Evolutionary conservation across 2,329 filamentous ascomycete genomes (phyloP).

Genomic region (Chrysoporthe puriensis): DNA sequence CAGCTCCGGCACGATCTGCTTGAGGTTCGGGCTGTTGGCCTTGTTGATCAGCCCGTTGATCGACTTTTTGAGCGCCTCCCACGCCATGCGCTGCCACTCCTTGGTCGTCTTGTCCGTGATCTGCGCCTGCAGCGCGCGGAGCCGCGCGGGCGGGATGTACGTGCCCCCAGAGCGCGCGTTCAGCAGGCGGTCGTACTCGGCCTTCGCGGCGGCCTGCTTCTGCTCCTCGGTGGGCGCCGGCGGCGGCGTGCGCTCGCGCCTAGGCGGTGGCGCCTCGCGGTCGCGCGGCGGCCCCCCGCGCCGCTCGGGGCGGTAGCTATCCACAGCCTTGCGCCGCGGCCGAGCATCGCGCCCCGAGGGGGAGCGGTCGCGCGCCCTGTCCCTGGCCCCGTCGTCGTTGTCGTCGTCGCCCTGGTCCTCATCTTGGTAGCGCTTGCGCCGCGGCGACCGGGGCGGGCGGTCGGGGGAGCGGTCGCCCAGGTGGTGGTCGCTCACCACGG

Average conservation of each 20-base stretch:
- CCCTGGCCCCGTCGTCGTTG: conserved; percentile 35
- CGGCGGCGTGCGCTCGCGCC: conserved; percentile 39
- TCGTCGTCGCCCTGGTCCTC: conserved; percentile 2
- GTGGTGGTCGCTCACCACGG: conserved; percentile 27
- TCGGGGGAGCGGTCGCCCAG: conserved; percentile 35
- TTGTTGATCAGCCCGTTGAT: conserved; percentile 99
- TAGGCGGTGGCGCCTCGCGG: conserved; percentile 27
- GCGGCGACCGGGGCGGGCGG: conserved; percentile 36
- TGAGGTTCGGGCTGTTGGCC: conserved; percentile 97
- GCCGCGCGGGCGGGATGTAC: conserved; percentile 90
- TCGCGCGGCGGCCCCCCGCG: conserved; percentile 4
- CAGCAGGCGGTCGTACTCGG: conserved; percentile 90
- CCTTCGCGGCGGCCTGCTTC: conserved; percentile 86
- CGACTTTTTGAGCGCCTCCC: conserved; percentile 98
- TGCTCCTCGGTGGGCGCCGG: conserved; percentile 70
- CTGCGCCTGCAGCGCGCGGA: conserved; percentile 91
- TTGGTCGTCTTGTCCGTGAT: conserved; percentile 96
- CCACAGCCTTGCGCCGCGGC: conserved; percentile 48
- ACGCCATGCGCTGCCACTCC: conserved; percentile 98
- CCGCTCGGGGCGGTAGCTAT: conserved; percentile 53
- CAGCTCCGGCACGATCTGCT: conserved; percentile 92
- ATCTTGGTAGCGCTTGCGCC: conserved; percentile 31
- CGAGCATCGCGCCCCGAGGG: conserved; percentile 30
- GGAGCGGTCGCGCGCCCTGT: conserved; percentile 29
- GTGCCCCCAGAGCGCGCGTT: conserved; percentile 94